Base-by-base conservation (phyloP, 164 flowering plant species). In the Nymphaea thermarum region DNA sequence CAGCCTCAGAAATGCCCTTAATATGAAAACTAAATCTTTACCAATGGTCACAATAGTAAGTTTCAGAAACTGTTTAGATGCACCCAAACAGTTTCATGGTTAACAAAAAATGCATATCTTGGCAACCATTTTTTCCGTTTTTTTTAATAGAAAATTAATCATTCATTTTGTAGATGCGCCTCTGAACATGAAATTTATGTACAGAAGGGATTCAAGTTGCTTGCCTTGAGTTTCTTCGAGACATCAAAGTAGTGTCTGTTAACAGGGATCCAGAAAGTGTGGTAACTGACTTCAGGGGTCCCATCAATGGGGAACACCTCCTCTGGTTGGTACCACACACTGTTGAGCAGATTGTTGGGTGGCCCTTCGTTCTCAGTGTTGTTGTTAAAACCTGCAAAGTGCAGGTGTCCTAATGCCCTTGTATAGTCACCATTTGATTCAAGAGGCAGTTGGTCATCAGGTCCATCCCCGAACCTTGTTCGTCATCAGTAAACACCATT, bases 241-340 rank as follows among this genome's bases (percentile, higher is more conserved):
- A 71, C 41, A 60, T 43, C 45, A 44, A 66, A 71, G 57, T 69
- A 67, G 14, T 66, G 60, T 1, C 25, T 53, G 61, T 85, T 68
- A 3, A 87, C 90, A 5, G 87, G 84, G 25, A 88, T 76, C 91
- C 90, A 90, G 72, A 88, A 88, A 45, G 82, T 81, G 67, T 86
- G 89, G 41, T 88, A 80, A 62, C 90, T 76, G 2, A 57, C 77
- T 76, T 90, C 96, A 25, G 93, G 90, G 44, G 53, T 69, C 51
- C 90, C 91, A 62, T 79, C 60, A 1, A 79, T 71, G 1, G 87
- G 89, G 68, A 85, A 90, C 2, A 88, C 74, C 60, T 88, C 90
- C 74, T 90, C 94, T 0, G 90, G 87, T 67, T 90, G 96, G 67
- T 76, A 85, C 96, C 96, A 88, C 0, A 86, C 81, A 68, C 71